A percentile compares a stretch with the other conserved stretches of the same genome.
Evolutionary conservation across 169 alveolate species (phyloP).

Genomic region (Plasmodium vivax): DNA sequence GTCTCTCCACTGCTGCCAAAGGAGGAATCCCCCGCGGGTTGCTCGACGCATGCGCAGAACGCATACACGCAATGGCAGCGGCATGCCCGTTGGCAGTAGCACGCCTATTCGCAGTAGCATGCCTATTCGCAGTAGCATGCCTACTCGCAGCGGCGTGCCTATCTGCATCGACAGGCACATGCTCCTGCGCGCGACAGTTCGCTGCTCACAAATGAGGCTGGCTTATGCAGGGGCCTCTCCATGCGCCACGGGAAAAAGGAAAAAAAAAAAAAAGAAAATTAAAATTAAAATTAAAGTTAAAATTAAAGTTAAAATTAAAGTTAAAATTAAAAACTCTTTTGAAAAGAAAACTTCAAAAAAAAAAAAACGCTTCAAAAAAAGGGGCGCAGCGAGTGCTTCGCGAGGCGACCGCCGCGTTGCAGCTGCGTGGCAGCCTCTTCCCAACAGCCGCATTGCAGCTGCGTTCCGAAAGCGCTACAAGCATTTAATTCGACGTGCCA

Average conservation of each 20-base stretch:
- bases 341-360: not conserved
- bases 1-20: not conserved
- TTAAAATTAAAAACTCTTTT: not conserved
- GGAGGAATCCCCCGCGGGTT: not conserved
- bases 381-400: not conserved
- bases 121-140: not conserved
- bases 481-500: not conserved
- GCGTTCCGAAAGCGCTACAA: not conserved
- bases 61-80: not conserved
- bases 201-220: not conserved
- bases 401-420: not conserved
- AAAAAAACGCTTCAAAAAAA: not conserved
- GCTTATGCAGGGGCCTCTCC: not conserved
- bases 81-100: not conserved
- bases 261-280: not conserved
- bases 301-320: too few relatives aligned
- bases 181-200: not conserved
- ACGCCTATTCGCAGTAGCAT: too few relatives aligned
- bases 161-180: not conserved
- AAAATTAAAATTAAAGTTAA: not conserved
- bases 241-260: not conserved
- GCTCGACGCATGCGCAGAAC: not conserved
- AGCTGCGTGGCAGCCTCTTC: too few relatives aligned
- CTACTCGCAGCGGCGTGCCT: not conserved
- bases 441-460: too few relatives aligned